A percentile compares a stretch with the other conserved stretches of the same genome.
Conservation (phyloP, 2,329 filamentous ascomycete genomes). For the Ceratocystis huliohia region DNA sequence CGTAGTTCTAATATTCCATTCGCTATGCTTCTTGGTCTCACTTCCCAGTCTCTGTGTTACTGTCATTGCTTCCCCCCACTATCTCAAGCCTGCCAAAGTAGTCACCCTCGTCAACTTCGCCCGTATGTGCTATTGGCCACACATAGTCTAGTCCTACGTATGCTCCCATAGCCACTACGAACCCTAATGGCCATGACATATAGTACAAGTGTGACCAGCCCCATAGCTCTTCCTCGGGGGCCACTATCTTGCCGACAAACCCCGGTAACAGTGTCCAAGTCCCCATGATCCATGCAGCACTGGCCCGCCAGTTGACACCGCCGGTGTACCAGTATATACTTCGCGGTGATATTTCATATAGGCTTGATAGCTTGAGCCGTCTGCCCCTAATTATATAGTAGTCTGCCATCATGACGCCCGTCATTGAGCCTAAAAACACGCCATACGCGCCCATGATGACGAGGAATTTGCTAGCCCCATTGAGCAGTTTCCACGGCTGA, state of each 20-base stretch:
- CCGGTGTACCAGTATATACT: conserved; percentile 33
- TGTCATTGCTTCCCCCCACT: neutral
- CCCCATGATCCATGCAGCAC: conserved; percentile 32
- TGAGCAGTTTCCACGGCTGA: conserved; percentile 27
- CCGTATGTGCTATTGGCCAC: conserved; percentile 23
- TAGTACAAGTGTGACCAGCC: conserved; percentile 27
- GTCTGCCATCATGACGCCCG: conserved; percentile 31
- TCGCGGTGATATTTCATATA: conserved; percentile 30
- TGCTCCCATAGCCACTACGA: conserved; percentile 20
- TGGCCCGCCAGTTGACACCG: conserved; percentile 32
- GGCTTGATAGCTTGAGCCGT: conserved; percentile 30
- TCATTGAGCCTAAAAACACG: conserved; percentile 31
- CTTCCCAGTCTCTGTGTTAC: neutral
- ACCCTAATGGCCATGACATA: conserved; percentile 25
- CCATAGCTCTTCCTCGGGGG: conserved; percentile 22
- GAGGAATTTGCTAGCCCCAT: conserved; percentile 26
- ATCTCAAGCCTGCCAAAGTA: conserved; percentile 25
- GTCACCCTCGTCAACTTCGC: conserved; percentile 24
- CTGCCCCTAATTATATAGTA: conserved; percentile 30
- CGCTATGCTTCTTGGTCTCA: neutral
- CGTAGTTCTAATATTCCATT: too few species aligned
- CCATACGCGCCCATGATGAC: conserved; percentile 27
- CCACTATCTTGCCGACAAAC: conserved; percentile 28
- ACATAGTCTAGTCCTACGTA: conserved; percentile 23
- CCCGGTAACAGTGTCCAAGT: conserved; percentile 32